Evolutionary conservation across 345 rosid species (phyloP), one percentile per base, ranked within the genome.

Genomic region (Gynandropsis gynandra): DNA sequence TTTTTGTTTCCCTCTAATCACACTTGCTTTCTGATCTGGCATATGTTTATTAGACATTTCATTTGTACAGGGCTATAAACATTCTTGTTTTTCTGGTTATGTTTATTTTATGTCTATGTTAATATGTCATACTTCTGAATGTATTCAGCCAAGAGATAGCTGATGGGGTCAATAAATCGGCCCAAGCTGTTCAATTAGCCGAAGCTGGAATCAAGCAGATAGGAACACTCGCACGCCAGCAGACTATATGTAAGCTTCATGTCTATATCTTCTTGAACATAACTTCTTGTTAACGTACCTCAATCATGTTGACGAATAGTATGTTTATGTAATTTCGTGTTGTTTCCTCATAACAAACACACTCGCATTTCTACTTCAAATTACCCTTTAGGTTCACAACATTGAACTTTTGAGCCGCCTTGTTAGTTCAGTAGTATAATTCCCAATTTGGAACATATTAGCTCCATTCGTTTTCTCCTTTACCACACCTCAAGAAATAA

Each of bases 91-190:
- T 12, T 31, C 32, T 0, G 1, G 9, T 36, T n/a, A 21, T 24
- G 43, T 18, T 27, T 15, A 40, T 21, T 0, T 41, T 29, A 47
- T 10, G 20, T 16, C 16, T 37, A n/a, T 44, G 9, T 29, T 27
- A n/a, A 63, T 38, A 34, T 8, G 8, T 10, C 41, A 10, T 10
- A 4, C 33, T 11, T n/a, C 29, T 59, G 66, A 17, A 36, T 40
- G 47, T 67, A 56, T 49, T 31, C 67, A 92, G 98, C 79, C 96
- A 88, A 61, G 99, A 88, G 62, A 78, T 92, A 65, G 52, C 79
- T 42, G 94, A 85, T 50, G 99, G 97, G 41, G 77, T 85, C 53
- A 76, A 80, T 62, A 92, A 88, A 77, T 92, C 99, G 52, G 77
- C 97, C 49, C 72, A 85, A 80, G 90, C 72, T 42, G 95, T 88